Conservation (phyloP, 2,329 filamentous ascomycete genomes). For the Chrysoporthe austroafricana region DNA sequence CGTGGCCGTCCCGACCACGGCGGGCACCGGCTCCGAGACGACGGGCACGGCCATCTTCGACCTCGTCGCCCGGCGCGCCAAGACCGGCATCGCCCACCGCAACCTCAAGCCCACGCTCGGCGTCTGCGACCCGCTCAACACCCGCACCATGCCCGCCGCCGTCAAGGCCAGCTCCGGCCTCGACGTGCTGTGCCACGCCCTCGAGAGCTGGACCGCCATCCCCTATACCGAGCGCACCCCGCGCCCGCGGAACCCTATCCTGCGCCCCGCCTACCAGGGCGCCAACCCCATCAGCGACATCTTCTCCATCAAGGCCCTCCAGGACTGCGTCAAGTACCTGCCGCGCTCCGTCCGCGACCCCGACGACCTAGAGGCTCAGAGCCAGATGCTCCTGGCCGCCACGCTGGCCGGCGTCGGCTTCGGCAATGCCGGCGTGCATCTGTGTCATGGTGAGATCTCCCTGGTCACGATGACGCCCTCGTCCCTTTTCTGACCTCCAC, state of each 20-base stretch:
- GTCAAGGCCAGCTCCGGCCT: conserved; percentile 91
- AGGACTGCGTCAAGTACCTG: conserved; percentile 86
- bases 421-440: conserved; percentile 94
- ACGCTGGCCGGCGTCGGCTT: conserved; percentile 96
- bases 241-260: conserved; percentile 84
- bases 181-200: conserved; percentile 91
- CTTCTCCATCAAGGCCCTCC: conserved; percentile 86
- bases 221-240: conserved; percentile 87
- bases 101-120: conserved; percentile 95
- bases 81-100: conserved; percentile 94
- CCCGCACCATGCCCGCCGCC: conserved; percentile 90
- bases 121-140: conserved; percentile 86
- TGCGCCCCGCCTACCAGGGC: conserved; percentile 92
- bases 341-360: conserved; percentile 85
- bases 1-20: conserved; percentile 83
- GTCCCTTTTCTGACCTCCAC: too few species aligned
- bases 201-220: conserved; percentile 98
- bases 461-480: too few species aligned
- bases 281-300: conserved; percentile 98
- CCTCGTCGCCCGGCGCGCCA: conserved; percentile 83
- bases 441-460: conserved; percentile 58
- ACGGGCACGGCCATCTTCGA: conserved; percentile 99
- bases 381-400: conserved; percentile 91
- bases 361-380: conserved; percentile 90
- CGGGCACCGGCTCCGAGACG: conserved; percentile 89